A percentile compares a stretch with the other conserved stretches of the same genome.
Evolutionary conservation across 257 asterid genomes (phyloP).

Genomic region (Salvia miltiorrhiza): DNA sequence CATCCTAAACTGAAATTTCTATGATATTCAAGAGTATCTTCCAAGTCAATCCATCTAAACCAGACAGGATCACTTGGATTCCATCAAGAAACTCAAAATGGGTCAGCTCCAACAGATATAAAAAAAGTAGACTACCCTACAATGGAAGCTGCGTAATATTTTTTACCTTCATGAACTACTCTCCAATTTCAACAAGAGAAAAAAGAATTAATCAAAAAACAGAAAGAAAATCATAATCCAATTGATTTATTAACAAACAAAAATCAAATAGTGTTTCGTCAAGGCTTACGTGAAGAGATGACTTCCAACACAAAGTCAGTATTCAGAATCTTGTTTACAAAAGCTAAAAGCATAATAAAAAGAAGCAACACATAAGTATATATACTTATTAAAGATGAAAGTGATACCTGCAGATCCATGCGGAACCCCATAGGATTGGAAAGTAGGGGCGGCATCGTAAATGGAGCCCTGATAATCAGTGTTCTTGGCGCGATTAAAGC

Average conservation of each 20-base stretch:
- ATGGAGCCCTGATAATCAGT: conserved; percentile 78
- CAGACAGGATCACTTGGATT: not conserved
- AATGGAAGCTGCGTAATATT: not conserved
- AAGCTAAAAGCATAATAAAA: not conserved
- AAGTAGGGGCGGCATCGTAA: conserved; percentile 84
- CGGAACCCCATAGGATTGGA: conserved; percentile 78
- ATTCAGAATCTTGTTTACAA: not conserved
- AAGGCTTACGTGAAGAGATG: too few species aligned
- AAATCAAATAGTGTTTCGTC: too few species aligned
- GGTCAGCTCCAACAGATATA: not conserved
- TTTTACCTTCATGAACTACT: too few species aligned
- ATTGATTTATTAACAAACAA: too few species aligned
- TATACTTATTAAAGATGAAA: not conserved
- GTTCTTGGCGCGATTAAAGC: conserved; percentile 55
- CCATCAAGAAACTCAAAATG: not conserved
- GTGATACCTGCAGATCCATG: conserved; percentile 84
- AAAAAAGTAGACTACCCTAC: not conserved
- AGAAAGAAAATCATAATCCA: too few species aligned
- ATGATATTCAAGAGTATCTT: not conserved
- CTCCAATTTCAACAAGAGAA: too few species aligned
- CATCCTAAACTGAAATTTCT: not conserved
- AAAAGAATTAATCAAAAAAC: too few species aligned
- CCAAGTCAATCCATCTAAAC: not conserved
- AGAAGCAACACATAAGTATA: not conserved
- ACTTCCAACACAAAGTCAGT: too few species aligned